A percentile compares a stretch with the other conserved stretches of the same genome.
phyloP scores from a whole-genome alignment of 768 basidiomycete species.

The Podaxis sp. region DNA sequence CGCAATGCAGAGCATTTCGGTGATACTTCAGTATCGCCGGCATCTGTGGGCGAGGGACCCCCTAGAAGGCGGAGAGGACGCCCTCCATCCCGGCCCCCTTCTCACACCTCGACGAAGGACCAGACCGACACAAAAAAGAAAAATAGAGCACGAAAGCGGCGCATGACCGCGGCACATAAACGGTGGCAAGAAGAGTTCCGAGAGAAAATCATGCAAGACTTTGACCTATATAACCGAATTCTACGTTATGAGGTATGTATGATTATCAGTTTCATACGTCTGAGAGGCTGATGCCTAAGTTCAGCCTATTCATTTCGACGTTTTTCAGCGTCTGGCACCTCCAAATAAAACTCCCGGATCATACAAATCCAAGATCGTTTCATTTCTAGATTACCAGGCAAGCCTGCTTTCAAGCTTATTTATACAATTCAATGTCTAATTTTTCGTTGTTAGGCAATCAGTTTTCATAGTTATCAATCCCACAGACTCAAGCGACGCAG shows the following conservation, averaged over 20 bases:
- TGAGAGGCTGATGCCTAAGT: neutral
- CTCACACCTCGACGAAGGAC: neutral
- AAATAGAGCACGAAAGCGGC: neutral
- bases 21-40: neutral
- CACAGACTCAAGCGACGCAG: neutral
- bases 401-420: constrained; percentile 15
- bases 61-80: neutral
- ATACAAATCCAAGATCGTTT: constrained; percentile 39
- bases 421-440: neutral
- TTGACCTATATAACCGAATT: constrained; percentile 51
- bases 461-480: constrained; percentile 48
- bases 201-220: constrained; percentile 43
- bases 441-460: constrained; percentile 44
- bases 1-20: too few relatives aligned
- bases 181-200: constrained; percentile 43
- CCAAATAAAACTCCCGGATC: constrained; percentile 25
- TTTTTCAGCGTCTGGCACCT: constrained; percentile 46
- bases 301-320: constrained; percentile 60
- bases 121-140: neutral
- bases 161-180: neutral
- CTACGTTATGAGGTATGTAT: constrained; percentile 62
- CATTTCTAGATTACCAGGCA: constrained; percentile 60
- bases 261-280: neutral
- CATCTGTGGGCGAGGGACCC: neutral
- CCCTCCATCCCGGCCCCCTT: neutral